Percentiles rank a stretch among this genome's conserved stretches.
phyloP scores from a whole-genome alignment of 2,329 filamentous ascomycete genomes.

The Didymella arachidicola region DNA sequence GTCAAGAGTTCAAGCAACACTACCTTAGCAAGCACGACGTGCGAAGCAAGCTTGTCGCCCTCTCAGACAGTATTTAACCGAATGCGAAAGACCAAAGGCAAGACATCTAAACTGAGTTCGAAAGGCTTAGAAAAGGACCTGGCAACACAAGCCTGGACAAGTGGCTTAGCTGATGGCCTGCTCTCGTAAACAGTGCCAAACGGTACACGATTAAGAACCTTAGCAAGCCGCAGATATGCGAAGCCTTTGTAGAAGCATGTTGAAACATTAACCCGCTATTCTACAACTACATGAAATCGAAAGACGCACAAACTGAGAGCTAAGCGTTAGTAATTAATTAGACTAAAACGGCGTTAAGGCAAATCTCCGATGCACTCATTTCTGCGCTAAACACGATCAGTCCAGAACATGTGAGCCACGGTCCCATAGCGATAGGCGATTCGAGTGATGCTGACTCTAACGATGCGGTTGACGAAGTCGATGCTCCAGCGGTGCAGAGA shows the following conservation, averaged over 20 bases:
- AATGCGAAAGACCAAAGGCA: neutral
- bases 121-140: neutral
- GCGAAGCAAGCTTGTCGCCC: neutral
- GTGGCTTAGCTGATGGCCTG: neutral
- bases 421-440: neutral
- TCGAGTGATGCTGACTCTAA: neutral
- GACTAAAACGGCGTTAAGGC: neutral
- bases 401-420: neutral
- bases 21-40: neutral
- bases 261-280: neutral
- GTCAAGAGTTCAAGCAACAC: conserved; percentile 1
- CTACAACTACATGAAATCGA: neutral
- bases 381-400: neutral
- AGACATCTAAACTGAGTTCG: neutral
- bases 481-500: neutral
- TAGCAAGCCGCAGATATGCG: neutral
- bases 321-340: neutral
- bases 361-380: neutral
- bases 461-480: neutral
- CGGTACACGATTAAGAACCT: neutral
- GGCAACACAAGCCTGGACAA: conserved; percentile 1
- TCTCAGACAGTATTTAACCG: neutral
- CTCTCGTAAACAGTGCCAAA: neutral
- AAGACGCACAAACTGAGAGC: neutral
- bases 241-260: neutral